phyloP scores from a whole-genome alignment of 1,284 basidiomycete species.

The Sanghuangporus sanghuang region DNA sequence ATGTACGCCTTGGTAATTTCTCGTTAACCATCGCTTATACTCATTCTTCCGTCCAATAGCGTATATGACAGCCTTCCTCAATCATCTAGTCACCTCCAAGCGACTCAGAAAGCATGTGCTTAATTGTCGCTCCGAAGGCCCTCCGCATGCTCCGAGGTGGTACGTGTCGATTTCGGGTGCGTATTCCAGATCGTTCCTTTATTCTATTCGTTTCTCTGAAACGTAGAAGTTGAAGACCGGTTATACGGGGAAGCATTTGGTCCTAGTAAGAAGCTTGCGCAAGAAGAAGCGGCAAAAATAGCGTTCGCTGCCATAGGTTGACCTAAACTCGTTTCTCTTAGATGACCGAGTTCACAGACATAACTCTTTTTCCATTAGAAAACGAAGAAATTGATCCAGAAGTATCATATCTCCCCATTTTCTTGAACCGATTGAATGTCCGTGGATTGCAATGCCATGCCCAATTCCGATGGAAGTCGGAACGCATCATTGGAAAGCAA shows the following conservation, averaged over 20 bases:
- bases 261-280: background rate
- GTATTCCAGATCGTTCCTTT: background rate
- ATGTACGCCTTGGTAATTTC: background rate
- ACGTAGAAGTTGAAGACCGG: background rate
- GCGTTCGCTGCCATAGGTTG: background rate
- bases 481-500: background rate
- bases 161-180: background rate
- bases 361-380: background rate
- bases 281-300: constrained; percentile 4
- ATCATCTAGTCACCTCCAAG: background rate
- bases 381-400: background rate
- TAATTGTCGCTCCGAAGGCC: background rate
- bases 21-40: too few species aligned
- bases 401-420: constrained; percentile 4
- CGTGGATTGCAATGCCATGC: background rate
- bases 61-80: constrained; percentile 1
- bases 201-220: background rate
- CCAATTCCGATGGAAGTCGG: background rate
- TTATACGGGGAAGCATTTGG: background rate
- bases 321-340: background rate
- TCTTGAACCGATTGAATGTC: constrained; percentile 7
- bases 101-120: background rate
- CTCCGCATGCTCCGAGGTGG: constrained; percentile 1
- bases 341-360: background rate
- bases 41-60: background rate